Evolutionary conservation across 1,284 basidiomycete genomes (phyloP).

Genomic region (Amylostereum chailletii): DNA sequence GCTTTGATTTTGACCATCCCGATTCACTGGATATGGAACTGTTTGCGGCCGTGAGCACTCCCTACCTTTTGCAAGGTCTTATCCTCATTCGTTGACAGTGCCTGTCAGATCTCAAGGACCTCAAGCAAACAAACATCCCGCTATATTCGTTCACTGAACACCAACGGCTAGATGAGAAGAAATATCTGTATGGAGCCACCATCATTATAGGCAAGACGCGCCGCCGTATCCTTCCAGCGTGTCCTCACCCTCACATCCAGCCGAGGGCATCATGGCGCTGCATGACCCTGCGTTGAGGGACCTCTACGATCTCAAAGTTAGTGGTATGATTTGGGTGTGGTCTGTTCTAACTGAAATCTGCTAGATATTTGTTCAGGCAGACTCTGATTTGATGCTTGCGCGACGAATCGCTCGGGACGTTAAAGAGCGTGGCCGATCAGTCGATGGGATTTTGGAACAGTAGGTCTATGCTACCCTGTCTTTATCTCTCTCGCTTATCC

Average conservation of each 20-base stretch:
- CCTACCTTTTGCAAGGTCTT: too few species aligned
- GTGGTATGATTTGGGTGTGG: slow-evolving; percentile 1
- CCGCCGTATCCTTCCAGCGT: not conserved
- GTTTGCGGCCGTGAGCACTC: slow-evolving; percentile 61
- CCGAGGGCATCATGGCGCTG: slow-evolving; percentile 90
- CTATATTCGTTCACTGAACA: slow-evolving; percentile 92
- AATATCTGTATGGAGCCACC: slow-evolving; percentile 93
- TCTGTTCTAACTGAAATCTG: not conserved
- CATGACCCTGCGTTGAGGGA: slow-evolving; percentile 72
- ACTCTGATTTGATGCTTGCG: slow-evolving; percentile 96
- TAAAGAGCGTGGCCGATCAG: slow-evolving; percentile 78
- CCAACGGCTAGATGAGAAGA: slow-evolving; percentile 78
- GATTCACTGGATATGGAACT: slow-evolving; percentile 87
- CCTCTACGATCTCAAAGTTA: slow-evolving; percentile 87
- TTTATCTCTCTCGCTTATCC: not conserved
- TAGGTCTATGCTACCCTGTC: slow-evolving; percentile 24
- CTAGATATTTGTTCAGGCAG: slow-evolving; percentile 80
- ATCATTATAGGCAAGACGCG: slow-evolving; percentile 72
- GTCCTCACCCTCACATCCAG: slow-evolving; percentile 23
- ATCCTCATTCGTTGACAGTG: slow-evolving; percentile 40
- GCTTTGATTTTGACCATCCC: slow-evolving; percentile 91
- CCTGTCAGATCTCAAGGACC: slow-evolving; percentile 75
- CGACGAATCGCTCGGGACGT: slow-evolving; percentile 85
- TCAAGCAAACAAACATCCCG: slow-evolving; percentile 79
- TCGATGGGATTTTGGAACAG: slow-evolving; percentile 88